Conservation (phyloP, 495 filamentous ascomycete species). For the Xylaria nigripes region DNA sequence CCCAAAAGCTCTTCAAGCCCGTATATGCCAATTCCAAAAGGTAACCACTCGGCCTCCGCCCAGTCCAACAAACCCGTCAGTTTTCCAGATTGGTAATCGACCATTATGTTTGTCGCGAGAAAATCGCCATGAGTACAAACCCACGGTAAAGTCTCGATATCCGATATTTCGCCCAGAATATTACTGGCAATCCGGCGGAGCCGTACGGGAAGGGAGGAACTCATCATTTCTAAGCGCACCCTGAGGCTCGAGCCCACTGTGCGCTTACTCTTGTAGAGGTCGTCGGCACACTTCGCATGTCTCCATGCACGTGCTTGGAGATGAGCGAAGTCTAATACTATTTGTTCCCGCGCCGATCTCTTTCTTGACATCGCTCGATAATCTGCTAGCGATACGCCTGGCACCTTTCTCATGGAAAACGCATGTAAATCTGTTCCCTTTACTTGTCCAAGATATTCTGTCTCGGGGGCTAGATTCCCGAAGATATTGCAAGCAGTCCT, state of each 20-base stretch:
- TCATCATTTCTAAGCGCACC: conserved; percentile 32
- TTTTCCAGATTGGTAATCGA: conserved; percentile 25
- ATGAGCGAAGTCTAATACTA: conserved; percentile 38
- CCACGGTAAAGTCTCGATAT: conserved; percentile 39
- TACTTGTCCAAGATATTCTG: conserved; percentile 18
- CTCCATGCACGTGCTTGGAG: conserved; percentile 33
- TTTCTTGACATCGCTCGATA: conserved; percentile 16
- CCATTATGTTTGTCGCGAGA: conserved; percentile 46
- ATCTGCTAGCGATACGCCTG: conserved; percentile 32
- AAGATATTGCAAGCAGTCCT: conserved; percentile 33
- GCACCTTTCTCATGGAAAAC: conserved; percentile 36
- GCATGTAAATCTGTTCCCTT: conserved; percentile 22
- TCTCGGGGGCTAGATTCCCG: conserved; percentile 31
- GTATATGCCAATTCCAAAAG: conserved; percentile 49
- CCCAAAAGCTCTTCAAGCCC: conserved; percentile 49
- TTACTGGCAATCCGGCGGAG: conserved; percentile 25
- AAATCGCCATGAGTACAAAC: conserved; percentile 53
- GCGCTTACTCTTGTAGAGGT: conserved; percentile 13
- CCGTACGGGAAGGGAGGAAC: conserved; percentile 29
- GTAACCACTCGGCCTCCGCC: conserved; percentile 51
- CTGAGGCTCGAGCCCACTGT: conserved; percentile 30
- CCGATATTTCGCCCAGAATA: conserved; percentile 25
- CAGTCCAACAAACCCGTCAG: conserved; percentile 51
- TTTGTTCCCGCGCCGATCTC: conserved; percentile 18
- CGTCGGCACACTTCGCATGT: conserved; percentile 14